Evolutionary conservation across 345 rosid genomes (phyloP).

Genomic region (Pistacia integerrima): DNA sequence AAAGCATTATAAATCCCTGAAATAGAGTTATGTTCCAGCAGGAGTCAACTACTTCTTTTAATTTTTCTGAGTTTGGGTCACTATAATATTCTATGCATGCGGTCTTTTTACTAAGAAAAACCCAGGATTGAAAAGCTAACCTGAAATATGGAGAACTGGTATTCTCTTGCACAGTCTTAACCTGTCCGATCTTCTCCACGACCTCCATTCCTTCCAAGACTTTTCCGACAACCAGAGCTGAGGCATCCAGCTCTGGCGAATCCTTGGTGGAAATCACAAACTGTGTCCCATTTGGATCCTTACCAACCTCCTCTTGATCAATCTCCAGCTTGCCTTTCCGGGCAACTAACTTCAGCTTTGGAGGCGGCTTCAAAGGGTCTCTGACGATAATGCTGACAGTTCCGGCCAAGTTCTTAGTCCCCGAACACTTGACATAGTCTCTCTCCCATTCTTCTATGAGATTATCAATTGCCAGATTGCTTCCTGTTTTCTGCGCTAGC

Average conservation of each 20-base stretch:
- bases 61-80: no score
- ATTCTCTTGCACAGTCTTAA: constrained; percentile 81
- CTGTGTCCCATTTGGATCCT: constrained; percentile 78
- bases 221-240: constrained; percentile 72
- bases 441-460: constrained; percentile 70
- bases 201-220: constrained; percentile 81
- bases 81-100: no score
- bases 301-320: constrained; percentile 62
- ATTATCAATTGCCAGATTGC: constrained; percentile 40
- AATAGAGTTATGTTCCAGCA: no score
- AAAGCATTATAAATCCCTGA: no score
- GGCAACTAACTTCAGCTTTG: constrained; percentile 80
- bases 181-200: constrained; percentile 61
- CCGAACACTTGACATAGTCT: constrained; percentile 40
- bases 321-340: constrained; percentile 69
- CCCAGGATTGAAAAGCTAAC: constrained; percentile 32
- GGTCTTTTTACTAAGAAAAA: no score
- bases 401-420: constrained; percentile 59
- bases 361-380: constrained; percentile 79
- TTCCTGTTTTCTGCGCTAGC: constrained; percentile 56
- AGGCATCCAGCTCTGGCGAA: constrained; percentile 78
- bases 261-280: constrained; percentile 69
- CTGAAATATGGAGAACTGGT: constrained; percentile 87
- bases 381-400: constrained; percentile 72
- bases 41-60: no score